These are phyloP conservation scores for Poa pratensis DNA, from an alignment of 176 grass and related monocot species.

Conservation along the genomic window DNA sequence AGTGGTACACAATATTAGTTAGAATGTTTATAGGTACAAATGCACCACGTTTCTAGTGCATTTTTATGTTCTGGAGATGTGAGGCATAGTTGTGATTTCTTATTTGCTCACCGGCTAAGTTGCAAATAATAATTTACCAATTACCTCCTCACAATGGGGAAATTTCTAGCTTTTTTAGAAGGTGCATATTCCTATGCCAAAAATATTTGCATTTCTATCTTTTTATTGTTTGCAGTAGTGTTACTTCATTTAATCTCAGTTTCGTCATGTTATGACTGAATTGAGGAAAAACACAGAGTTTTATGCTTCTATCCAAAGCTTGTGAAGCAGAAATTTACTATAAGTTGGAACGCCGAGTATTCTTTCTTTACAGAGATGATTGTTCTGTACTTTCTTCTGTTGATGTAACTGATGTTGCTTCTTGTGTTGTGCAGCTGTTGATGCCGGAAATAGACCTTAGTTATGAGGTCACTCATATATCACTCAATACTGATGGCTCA, in stretches of 20 bases:
- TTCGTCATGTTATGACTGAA: slow-evolving; percentile 12
- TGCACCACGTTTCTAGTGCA: neutral
- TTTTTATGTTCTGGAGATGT: neutral
- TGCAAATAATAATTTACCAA: neutral
- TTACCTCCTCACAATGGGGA: neutral
- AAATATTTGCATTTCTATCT: slow-evolving; percentile 21
- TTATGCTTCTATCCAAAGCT: slow-evolving; percentile 21
- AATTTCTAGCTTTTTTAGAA: neutral
- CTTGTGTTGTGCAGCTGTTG: slow-evolving; percentile 56
- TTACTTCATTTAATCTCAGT: slow-evolving; percentile 3
- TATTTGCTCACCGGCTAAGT: neutral
- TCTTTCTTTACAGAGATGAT: slow-evolving; percentile 41
- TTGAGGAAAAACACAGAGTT: neutral
- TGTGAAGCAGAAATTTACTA: slow-evolving; percentile 26
- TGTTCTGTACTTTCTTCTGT: slow-evolving; percentile 6
- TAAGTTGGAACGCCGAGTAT: neutral
- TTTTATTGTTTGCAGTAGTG: neutral
- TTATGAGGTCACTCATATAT: slow-evolving; percentile 54
- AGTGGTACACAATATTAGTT: neutral
- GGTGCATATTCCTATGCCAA: neutral
- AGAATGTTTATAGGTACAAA: neutral
- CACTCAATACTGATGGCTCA: slow-evolving; percentile 78
- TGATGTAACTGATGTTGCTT: slow-evolving; percentile 5
- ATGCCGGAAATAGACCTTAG: slow-evolving; percentile 62
- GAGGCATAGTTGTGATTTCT: neutral